Percentiles rank a stretch among this genome's conserved stretches.
Evolutionary conservation across 495 filamentous ascomycete species (phyloP).

Genomic region (Penicillium cataractarum): DNA sequence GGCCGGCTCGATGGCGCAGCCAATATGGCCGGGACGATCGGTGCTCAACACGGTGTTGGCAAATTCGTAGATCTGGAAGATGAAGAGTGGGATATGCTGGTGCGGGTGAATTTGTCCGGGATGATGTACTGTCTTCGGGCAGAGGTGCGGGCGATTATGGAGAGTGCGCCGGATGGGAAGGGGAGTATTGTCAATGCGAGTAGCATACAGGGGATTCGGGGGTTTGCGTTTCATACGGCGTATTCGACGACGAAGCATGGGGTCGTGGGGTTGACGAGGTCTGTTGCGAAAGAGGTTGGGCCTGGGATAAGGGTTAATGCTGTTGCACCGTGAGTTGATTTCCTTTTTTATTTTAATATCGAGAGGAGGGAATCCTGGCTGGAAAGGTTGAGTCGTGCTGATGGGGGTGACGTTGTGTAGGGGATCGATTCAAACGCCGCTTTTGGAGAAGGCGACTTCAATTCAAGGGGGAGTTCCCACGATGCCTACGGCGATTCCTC

Average conservation of each 20-base stretch:
- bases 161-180: conserved; percentile 28
- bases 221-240: conserved; percentile 49
- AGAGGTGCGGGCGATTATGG: conserved; percentile 51
- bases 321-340: conserved; percentile 51
- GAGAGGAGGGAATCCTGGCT: neutral
- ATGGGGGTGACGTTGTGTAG: conserved; percentile 22
- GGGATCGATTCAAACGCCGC: conserved; percentile 59
- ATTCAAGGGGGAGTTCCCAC: conserved; percentile 39
- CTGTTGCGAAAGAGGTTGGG: conserved; percentile 61
- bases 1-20: conserved; percentile 59
- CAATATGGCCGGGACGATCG: conserved; percentile 59
- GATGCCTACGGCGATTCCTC: conserved; percentile 46
- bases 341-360: neutral
- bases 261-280: conserved; percentile 60
- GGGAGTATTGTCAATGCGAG: conserved; percentile 65
- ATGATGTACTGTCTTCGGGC: conserved; percentile 61
- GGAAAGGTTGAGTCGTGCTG: conserved; percentile 3
- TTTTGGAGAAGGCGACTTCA: conserved; percentile 39
- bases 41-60: conserved; percentile 35
- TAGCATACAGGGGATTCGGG: conserved; percentile 56
- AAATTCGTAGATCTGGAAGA: conserved; percentile 44
- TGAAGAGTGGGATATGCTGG: conserved; percentile 56
- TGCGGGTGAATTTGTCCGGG: conserved; percentile 60
- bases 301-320: conserved; percentile 62
- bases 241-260: conserved; percentile 64